Evolutionary conservation across 768 basidiomycete genomes (phyloP).

Genomic region (Russula sp.): DNA sequence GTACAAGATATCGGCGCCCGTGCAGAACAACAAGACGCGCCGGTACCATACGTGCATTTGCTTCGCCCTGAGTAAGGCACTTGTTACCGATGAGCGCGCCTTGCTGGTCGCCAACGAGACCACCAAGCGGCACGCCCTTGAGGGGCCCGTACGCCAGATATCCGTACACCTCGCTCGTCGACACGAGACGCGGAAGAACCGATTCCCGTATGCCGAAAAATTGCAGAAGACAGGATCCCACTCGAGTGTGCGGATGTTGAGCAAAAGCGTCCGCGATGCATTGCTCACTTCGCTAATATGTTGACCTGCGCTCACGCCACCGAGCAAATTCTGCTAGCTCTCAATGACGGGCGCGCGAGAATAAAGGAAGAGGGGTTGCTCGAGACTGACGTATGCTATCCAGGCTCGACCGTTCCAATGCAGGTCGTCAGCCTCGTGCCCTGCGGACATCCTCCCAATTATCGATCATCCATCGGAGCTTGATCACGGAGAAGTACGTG

Average conservation of each 20-base stretch:
- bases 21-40: conserved; percentile 93
- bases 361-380: neutral
- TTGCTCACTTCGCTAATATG: conserved; percentile 95
- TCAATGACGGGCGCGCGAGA: neutral
- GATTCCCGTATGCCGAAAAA: conserved; percentile 85
- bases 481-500: conserved; percentile 97
- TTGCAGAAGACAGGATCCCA: conserved; percentile 80
- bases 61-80: conserved; percentile 85
- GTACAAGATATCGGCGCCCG: conserved; percentile 80
- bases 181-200: conserved; percentile 83
- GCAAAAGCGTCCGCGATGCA: conserved; percentile 91
- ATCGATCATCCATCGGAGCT: conserved; percentile 96
- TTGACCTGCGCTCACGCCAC: conserved; percentile 62
- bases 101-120: conserved; percentile 97
- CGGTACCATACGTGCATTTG: conserved; percentile 99
- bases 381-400: conserved; percentile 71
- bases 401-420: conserved; percentile 98
- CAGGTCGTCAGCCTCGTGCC: conserved; percentile 79
- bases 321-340: conserved; percentile 67
- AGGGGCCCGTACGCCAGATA: conserved; percentile 63
- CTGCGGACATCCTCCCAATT: conserved; percentile 69
- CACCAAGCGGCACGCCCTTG: conserved; percentile 79
- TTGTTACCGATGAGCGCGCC: conserved; percentile 96
- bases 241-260: conserved; percentile 74
- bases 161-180: conserved; percentile 92